Percentiles rank a stretch among this genome's conserved stretches.
Conservation (phyloP, 2,329 filamentous ascomycete species). For the Penicillium hesseltinei region DNA sequence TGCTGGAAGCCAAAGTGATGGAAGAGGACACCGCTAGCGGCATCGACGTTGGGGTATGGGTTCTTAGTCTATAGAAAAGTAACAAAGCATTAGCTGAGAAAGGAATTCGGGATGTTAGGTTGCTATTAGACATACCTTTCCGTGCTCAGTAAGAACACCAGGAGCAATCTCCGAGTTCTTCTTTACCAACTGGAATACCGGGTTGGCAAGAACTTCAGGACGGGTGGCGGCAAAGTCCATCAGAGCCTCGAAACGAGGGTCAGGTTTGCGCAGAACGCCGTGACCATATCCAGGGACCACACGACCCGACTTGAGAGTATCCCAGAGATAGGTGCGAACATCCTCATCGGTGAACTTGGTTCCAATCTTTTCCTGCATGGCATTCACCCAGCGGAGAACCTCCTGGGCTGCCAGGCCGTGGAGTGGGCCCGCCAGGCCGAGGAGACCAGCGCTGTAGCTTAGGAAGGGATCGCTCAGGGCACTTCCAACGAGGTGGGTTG, state of each 20-base stretch:
- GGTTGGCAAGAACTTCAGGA: conserved; percentile 80
- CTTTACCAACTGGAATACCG: conserved; percentile 91
- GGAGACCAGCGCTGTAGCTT: conserved; percentile 91
- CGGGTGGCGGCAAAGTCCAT: conserved; percentile 91
- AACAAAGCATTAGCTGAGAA: conserved; percentile 3
- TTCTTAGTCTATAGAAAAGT: conserved; percentile 69
- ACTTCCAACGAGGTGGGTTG: conserved; percentile 91
- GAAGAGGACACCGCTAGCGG: conserved; percentile 89
- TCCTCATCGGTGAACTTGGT: conserved; percentile 74
- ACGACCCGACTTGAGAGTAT: conserved; percentile 85
- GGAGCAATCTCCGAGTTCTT: conserved; percentile 91
- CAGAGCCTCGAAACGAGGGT: conserved; percentile 91
- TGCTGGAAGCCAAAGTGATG: conserved; percentile 98
- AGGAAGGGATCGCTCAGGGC: conserved; percentile 94
- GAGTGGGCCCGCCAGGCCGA: conserved; percentile 90
- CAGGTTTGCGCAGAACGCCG: conserved; percentile 92
- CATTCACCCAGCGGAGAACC: conserved; percentile 91
- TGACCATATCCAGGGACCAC: conserved; percentile 95
- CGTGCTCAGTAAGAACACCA: conserved; percentile 85
- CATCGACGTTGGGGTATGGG: conserved; percentile 96
- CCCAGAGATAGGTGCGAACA: conserved; percentile 87
- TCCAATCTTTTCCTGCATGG: conserved; percentile 90
- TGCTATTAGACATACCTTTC: conserved; percentile 59
- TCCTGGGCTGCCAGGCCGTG: conserved; percentile 95
- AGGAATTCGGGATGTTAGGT: neutral